Evolutionary conservation across 2,329 filamentous ascomycete genomes (phyloP), one percentile per base, ranked within the genome.

Genomic region (Allantophomopsis lycopodina): DNA sequence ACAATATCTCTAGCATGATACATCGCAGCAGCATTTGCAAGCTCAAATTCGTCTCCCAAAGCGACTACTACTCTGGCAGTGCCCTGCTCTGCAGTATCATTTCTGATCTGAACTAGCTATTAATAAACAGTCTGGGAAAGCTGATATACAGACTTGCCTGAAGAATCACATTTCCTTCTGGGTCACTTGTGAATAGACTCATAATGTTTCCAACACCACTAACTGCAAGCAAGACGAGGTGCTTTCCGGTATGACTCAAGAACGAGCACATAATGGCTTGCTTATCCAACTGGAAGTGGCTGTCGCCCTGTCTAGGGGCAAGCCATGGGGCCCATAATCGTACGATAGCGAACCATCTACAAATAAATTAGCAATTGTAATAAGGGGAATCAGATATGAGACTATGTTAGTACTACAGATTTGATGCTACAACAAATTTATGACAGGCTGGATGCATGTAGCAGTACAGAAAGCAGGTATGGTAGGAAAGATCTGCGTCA

Each of bases 311-410:
- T 32, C 86, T 69, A n/a, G 89, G 89, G 7, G 82, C 85, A 10
- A 94, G 63, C 89, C 89, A 96, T 1, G 87, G 81, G 28, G 71
- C 72, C 76, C 79, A 91, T 3, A 84, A 65, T 14, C 87, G 76
- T 5, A 93, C 78, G 11, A 94, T 61, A 7, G 84, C 76, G 55
- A 94, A 89, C 76, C 86, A 94, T 49, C 82, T 75, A 40, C 8
- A 31, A n/a, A 4, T 13, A 37, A 39, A 15, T 21, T 7, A 18
- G n/a, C 10, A 30, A 10, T 10, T 14, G 16, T 8, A 38, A 37
- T 12, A 2, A n/a, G 32, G 3, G 5, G 7, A 12, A 10, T 3
- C 11, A 10, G 23, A 28, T 28, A 12, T 28, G 23, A 4, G 11
- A 28, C 23, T 3, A 10, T 12, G 23, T 4, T 28, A 3, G 5